Conservation (phyloP, 2,329 filamentous ascomycete genomes). For the Aspergillus viridinutans region DNA sequence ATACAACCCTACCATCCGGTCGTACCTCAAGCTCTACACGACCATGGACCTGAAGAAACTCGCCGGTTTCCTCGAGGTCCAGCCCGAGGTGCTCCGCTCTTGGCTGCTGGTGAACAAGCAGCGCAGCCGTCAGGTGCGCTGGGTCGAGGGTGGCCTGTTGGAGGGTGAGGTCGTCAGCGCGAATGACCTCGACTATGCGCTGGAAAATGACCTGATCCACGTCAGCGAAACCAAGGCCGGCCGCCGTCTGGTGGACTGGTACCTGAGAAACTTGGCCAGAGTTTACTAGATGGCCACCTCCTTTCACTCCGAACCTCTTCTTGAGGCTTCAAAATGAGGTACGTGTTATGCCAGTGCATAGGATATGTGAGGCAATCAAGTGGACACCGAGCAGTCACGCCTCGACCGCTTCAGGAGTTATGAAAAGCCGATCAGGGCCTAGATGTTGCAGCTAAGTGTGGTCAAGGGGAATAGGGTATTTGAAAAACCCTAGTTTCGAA, state of each 20-base stretch:
- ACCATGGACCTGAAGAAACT: slow-evolving; percentile 99
- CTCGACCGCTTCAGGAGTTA: neutral
- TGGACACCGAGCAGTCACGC: slow-evolving; percentile 1
- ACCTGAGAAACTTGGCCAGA: slow-evolving; percentile 90
- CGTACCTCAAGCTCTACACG: slow-evolving; percentile 97
- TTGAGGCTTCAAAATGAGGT: slow-evolving; percentile 5
- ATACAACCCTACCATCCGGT: slow-evolving; percentile 95
- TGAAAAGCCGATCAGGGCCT: neutral
- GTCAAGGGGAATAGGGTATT: neutral
- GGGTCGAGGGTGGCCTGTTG: slow-evolving; percentile 82
- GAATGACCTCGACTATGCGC: slow-evolving; percentile 93
- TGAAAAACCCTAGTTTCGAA: neutral
- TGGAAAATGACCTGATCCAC: slow-evolving; percentile 96
- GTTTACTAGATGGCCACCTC: slow-evolving; percentile 65
- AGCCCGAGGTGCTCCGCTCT: slow-evolving; percentile 90
- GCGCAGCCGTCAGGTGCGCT: slow-evolving; percentile 91
- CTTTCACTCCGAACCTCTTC: slow-evolving; percentile 8
- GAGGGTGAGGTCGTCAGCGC: slow-evolving; percentile 91
- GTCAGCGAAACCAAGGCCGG: slow-evolving; percentile 98
- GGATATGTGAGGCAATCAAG: neutral
- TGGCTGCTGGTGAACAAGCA: slow-evolving; percentile 98
- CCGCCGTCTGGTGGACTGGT: slow-evolving; percentile 97
- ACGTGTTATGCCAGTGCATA: slow-evolving; percentile 1
- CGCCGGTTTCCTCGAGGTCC: slow-evolving; percentile 91
- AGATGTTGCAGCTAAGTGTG: neutral